These are phyloP conservation scores for Tolypocladium amazonense DNA, from an alignment of 2,329 filamentous ascomycete species.

Conservation along the genomic window DNA sequence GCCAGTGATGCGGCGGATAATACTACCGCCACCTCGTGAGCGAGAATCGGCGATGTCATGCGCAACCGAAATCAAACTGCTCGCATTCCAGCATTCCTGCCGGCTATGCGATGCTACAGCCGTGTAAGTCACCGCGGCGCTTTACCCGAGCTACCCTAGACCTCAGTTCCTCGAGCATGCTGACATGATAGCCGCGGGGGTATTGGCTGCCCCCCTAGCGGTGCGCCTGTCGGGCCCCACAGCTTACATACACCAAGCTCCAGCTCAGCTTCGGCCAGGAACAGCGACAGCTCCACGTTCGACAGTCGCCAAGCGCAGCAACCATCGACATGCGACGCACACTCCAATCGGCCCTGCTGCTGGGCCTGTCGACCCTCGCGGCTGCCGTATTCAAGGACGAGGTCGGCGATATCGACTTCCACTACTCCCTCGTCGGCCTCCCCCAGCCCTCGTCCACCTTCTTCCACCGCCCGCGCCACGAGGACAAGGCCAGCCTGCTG, in stretches of 20 bases:
- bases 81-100: neutral
- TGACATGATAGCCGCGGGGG: too few species aligned
- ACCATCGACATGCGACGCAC: slow-evolving; percentile 22
- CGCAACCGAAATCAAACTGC: neutral
- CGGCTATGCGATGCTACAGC: too few species aligned
- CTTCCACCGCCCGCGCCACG: slow-evolving; percentile 77
- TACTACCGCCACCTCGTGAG: too few species aligned
- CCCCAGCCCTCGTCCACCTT: slow-evolving; percentile 79
- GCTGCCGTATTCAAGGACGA: slow-evolving; percentile 78
- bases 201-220: too few species aligned
- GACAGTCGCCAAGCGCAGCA: neutral
- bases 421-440: slow-evolving; percentile 77
- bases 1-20: neutral
- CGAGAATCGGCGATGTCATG: neutral
- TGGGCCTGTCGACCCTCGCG: slow-evolving; percentile 31
- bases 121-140: neutral
- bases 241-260: neutral
- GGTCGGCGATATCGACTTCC: slow-evolving; percentile 85
- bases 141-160: neutral
- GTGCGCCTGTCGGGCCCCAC: too few species aligned
- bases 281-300: neutral
- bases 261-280: neutral
- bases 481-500: slow-evolving; percentile 77
- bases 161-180: neutral
- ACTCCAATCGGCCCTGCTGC: slow-evolving; percentile 23